phyloP scores from a whole-genome alignment of 2,329 filamentous ascomycete genomes.

The Colletotrichum paranaense region DNA sequence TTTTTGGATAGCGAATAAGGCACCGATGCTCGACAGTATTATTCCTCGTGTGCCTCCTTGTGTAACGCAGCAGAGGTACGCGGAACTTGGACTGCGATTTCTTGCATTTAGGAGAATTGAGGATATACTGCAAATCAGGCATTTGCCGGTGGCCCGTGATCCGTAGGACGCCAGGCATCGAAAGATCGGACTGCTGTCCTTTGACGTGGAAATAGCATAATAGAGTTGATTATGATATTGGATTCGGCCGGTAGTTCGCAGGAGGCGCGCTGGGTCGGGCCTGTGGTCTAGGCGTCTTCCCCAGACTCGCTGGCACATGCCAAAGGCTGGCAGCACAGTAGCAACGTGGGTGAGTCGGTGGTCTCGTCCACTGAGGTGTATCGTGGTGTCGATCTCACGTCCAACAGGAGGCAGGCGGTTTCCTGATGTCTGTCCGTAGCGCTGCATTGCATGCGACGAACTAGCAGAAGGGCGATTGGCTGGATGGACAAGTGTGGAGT shows the following conservation, averaged over 20 bases:
- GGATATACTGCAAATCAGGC: not conserved
- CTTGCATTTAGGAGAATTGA: not conserved
- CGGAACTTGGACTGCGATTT: not conserved
- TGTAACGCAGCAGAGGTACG: not conserved
- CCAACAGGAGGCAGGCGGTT: not conserved
- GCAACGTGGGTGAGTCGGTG: not conserved
- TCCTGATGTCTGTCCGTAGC: not conserved
- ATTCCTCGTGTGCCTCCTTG: not conserved
- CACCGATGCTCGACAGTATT: not conserved
- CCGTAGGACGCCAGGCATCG: not conserved
- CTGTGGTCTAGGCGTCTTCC: conserved; percentile 1
- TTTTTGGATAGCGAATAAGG: not conserved
- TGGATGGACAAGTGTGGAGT: no score
- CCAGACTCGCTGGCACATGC: not conserved
- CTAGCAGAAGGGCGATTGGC: conserved; percentile 3
- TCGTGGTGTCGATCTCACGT: not conserved
- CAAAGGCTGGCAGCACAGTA: not conserved
- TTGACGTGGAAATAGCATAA: not conserved
- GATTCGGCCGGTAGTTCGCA: not conserved
- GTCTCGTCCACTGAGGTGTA: not conserved
- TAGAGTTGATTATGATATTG: not conserved
- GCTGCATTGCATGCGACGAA: not conserved
- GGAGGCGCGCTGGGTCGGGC: not conserved
- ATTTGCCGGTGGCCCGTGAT: not conserved
- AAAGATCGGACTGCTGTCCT: not conserved